These are phyloP conservation scores for Proliferodiscus dingleyae DNA, from an alignment of 2,329 filamentous ascomycete species.

Conservation along the genomic window DNA sequence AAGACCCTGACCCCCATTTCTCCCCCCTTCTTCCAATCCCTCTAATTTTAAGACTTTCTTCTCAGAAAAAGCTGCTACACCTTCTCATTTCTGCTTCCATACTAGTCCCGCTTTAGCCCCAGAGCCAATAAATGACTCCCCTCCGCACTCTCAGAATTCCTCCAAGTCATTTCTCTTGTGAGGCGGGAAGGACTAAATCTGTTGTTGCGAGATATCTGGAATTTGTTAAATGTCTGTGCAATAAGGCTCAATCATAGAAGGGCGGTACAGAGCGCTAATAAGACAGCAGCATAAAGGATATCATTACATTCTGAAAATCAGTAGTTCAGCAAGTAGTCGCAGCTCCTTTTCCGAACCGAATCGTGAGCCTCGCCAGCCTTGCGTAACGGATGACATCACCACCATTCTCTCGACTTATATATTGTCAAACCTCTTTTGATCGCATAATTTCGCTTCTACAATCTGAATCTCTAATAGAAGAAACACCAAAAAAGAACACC, in stretches of 20 bases:
- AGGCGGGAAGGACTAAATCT: conserved; percentile 58
- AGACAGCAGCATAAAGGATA: no score
- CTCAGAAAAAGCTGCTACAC: conserved; percentile 56
- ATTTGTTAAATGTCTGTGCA: conserved; percentile 40
- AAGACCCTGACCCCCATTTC: no score
- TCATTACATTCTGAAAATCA: no score
- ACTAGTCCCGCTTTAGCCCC: conserved; percentile 28
- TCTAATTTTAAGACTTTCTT: conserved; percentile 52
- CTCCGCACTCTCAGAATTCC: conserved; percentile 54
- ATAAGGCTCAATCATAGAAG: no score
- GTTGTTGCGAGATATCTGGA: conserved; percentile 39
- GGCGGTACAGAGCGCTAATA: conserved; percentile 58
- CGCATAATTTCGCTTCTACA: neutral
- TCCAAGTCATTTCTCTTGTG: conserved; percentile 64
- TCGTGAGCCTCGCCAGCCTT: neutral
- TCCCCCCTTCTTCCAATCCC: conserved; percentile 48
- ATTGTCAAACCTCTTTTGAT: no score
- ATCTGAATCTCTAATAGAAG: neutral
- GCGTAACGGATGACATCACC: neutral
- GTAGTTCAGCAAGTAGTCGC: no score
- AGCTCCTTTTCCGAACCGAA: neutral
- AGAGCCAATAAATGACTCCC: conserved; percentile 65
- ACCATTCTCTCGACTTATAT: neutral
- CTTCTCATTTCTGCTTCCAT: conserved; percentile 45
- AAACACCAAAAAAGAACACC: neutral